Evolutionary conservation across 352 stramenopile genomes (phyloP), one percentile per base, ranked within the genome.

Genomic region (Pythium aphanidermatum): DNA sequence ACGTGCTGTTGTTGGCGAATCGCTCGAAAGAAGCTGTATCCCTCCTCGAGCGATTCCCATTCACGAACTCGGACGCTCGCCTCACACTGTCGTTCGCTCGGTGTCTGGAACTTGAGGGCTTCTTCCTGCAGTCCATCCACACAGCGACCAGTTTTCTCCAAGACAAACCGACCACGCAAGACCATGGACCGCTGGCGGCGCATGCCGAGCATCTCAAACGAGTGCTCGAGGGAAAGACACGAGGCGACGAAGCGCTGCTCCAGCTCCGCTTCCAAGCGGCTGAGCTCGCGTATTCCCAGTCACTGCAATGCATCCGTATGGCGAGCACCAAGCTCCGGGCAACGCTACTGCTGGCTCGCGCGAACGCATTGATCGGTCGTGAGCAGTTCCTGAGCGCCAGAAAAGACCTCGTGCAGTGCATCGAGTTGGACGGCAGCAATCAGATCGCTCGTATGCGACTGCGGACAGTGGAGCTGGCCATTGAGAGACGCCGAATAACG

Each of bases 311-410:
- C 6, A 33, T 27, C 12, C 26, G 20, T 9, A 24, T 19, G 11
- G 30, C 25, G 52, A 45, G 65, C 56, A 43, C 27, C 48, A 35
- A 36, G 19, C 34, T 59, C 9, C 51, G 42, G 28, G 51, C 49
- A 26, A 20, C 20, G 17, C 40, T 58, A 12, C 32, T 50, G 20
- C 24, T 58, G 13, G 49, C 31, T 2, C 19, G 23, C 21, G 49
- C 49, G 3, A 58, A 58, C 33, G 49, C 49, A 5, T 5, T 19
- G 31, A 46, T 50, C 4, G 40, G 13, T 1, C 26, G 19, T n/a
- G 41, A 50, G 21, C 31, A 34, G 24, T 10, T 41, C 13, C 39
- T 23, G 14, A 41, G 40, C 17, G 39, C 49, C 5, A 40, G 29
- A 2, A 32, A 17, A 3, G 49, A 45, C 24, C 40, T 58, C 11